Base-by-base conservation (phyloP, 345 rosid species). In the Populus nigra region DNA sequence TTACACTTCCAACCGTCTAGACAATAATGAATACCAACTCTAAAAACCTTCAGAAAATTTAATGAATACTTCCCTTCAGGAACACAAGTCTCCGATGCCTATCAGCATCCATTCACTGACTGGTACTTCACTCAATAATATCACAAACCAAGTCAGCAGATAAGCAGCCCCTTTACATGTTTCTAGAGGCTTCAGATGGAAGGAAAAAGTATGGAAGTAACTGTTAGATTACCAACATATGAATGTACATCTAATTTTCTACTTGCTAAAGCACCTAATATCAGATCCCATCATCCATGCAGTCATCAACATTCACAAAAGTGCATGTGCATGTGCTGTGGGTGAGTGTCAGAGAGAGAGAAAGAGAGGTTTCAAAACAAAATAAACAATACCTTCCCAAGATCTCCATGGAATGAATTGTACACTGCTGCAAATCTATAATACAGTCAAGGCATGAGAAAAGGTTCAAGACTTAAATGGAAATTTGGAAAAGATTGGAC, bases 361-460 rank as follows among this genome's bases (percentile, higher is more conserved):
- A 33, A 33, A 55, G 65, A 41, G 50, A 72, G 25, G 27, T 23
- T 71, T 55, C 31, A 65, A 69, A 16, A 22, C 71, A 71, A 71
- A 66, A 50, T 68, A 39, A 29, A 70, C 55, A 67, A 38, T 87
- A 91, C 98, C 97, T 91, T 90, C 97, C 97, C 99, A 93, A 74
- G 96, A 93, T 88, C 86, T 90, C 98, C 98, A 95, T 25, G 99
- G 98, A 72, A 95, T 84, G 77, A 95, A 95, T 73, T 93, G 99
- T 73, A 90, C 96, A 74, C 88, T 85, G 86, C 96, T 93, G 76
- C 98, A 95, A 70, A 93, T 91, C 99, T 95, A 84, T 23, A 67
- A 61, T 72, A 33, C 59, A 27, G 83, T 86, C 76, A 88, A 89
- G 91, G 83, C 7, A 13, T n/a, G 25, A 73, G 7, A 78, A 43